Percentiles rank a stretch among this genome's conserved stretches.
Evolutionary conservation across 305 asterid genomes (phyloP).

Genomic region (Fraxinus sp.): DNA sequence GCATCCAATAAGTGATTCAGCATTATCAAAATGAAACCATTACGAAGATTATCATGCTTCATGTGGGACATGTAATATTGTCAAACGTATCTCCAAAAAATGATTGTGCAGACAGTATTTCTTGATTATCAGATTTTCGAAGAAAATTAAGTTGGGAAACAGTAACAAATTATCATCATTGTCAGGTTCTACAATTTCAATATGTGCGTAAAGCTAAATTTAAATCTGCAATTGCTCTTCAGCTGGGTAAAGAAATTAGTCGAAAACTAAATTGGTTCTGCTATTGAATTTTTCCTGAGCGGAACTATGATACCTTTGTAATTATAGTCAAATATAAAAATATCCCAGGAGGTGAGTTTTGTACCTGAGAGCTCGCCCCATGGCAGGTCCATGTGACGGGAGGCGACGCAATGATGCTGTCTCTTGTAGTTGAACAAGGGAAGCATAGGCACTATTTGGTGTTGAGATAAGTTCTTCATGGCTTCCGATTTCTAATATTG

Average conservation of each 20-base stretch:
- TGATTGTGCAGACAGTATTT: background rate
- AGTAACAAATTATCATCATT: background rate
- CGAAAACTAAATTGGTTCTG: background rate
- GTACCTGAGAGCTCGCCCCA: conserved; percentile 70
- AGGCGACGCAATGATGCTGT: conserved; percentile 58
- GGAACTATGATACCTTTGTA: background rate
- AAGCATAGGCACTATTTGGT: conserved; percentile 75
- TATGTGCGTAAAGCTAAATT: background rate
- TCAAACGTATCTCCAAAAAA: background rate
- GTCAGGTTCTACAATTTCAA: background rate
- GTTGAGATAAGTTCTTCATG: conserved; percentile 90
- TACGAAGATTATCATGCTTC: background rate
- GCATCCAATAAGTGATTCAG: background rate
- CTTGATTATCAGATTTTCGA: background rate
- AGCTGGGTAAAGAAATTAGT: background rate
- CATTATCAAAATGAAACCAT: conserved; percentile 15
- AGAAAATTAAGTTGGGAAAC: background rate
- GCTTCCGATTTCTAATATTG: conserved; percentile 80
- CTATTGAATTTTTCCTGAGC: background rate
- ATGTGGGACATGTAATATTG: background rate
- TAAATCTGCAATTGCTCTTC: background rate
- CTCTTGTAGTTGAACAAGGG: conserved; percentile 88
- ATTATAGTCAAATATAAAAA: background rate
- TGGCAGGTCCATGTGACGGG: conserved; percentile 63
- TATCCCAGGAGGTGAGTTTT: background rate